phyloP scores from a whole-genome alignment of 441 rosid genomes.

The Hura crepitans region DNA sequence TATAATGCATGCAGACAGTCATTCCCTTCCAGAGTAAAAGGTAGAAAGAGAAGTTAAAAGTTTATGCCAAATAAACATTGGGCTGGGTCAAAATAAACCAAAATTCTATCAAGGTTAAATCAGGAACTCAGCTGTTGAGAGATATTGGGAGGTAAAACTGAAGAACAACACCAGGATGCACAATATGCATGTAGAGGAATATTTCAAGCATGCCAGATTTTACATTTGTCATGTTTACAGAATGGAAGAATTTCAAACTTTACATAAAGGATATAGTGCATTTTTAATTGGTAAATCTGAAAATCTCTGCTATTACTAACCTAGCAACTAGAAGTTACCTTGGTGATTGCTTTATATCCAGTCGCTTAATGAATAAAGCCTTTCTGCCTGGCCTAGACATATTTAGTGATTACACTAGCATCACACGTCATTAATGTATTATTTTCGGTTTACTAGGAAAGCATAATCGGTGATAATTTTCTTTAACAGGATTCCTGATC shows the following conservation, averaged over 20 bases:
- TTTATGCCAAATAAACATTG: not conserved
- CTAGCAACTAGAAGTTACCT: not conserved
- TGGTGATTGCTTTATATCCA: not conserved
- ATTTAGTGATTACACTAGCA: not conserved
- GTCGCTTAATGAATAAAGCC: not conserved
- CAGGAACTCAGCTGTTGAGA: not conserved
- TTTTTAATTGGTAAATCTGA: not conserved
- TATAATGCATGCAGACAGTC: not conserved
- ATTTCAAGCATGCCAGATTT: not conserved
- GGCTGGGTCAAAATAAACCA: not conserved
- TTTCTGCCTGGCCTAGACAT: not conserved
- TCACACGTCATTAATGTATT: slow-evolving; percentile 1
- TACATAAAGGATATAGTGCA: not conserved
- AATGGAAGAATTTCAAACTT: not conserved
- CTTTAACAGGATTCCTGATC: slow-evolving; percentile 53
- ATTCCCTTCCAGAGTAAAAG: not conserved
- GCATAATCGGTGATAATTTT: slow-evolving; percentile 18
- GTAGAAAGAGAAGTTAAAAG: not conserved
- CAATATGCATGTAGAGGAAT: not conserved
- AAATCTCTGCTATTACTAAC: not conserved
- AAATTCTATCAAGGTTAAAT: not conserved
- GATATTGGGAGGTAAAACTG: not conserved
- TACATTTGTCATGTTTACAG: not conserved
- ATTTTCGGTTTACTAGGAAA: slow-evolving; percentile 7
- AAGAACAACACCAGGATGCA: not conserved